Conservation (phyloP, 495 filamentous ascomycete genomes). For the Chaetomium tenue region DNA sequence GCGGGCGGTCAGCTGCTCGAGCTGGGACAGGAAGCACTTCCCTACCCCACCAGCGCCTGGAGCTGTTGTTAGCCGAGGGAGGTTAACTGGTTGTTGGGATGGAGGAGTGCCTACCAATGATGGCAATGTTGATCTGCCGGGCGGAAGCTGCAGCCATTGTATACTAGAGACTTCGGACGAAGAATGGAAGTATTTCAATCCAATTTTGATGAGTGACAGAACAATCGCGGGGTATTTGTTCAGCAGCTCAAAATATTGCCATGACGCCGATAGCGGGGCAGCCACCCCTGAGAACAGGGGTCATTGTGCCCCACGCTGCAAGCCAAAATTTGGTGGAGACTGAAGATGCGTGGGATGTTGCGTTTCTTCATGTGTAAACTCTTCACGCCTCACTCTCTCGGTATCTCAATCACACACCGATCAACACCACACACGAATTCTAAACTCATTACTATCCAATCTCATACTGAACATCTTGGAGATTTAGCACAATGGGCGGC, state of each 20-base stretch:
- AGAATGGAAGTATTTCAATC: background rate
- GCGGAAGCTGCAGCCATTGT: slow-evolving; percentile 33
- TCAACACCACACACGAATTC: background rate
- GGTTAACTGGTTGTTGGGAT: background rate
- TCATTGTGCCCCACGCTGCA: background rate
- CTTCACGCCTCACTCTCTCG: background rate
- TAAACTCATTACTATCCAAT: background rate
- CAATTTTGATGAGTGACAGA: background rate
- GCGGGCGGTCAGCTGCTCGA: slow-evolving; percentile 56
- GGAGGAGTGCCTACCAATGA: slow-evolving; percentile 30
- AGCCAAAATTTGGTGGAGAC: slow-evolving; percentile 3
- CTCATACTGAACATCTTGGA: background rate
- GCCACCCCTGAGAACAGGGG: slow-evolving; percentile 8
- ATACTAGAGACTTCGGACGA: background rate
- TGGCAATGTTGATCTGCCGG: slow-evolving; percentile 36
- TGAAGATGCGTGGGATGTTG: background rate
- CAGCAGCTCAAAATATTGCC: slow-evolving; percentile 13
- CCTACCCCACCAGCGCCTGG: slow-evolving; percentile 91
- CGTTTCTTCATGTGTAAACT: background rate
- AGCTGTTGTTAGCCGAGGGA: slow-evolving; percentile 11
- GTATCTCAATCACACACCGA: slow-evolving; percentile 11
- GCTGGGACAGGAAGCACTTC: slow-evolving; percentile 82
- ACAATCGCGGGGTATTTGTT: slow-evolving; percentile 13
- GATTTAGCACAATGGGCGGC: slow-evolving; percentile 12
- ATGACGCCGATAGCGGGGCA: slow-evolving; percentile 32